Evolutionary conservation across 305 asterid genomes (phyloP), one percentile per base, ranked within the genome.

Genomic region (Solanum hybrid): DNA sequence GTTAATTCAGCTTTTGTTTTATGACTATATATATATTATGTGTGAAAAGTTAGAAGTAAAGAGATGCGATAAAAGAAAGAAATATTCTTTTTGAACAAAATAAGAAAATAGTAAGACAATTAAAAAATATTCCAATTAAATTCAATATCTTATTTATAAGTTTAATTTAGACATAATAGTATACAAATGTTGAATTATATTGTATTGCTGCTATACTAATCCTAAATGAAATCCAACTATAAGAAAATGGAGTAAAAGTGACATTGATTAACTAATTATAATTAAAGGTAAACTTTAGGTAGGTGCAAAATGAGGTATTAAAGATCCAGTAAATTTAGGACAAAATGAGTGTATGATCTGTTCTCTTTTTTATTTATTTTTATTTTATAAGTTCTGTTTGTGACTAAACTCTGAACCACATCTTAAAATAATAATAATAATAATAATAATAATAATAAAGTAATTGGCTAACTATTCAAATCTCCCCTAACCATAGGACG

Each of bases 261-360:
- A 14, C 24, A 10, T 26, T 15, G 37, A 79, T 37, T 83, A 78
- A 34, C 45, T 73, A 91, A 89, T 34, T 89, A 89, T 73, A 91
- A 87, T 31, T 90, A 90, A 77, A 80, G 90, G 81, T 87, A 61
- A 87, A 51, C 88, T 91, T 92, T 93, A 93, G 94, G 93, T 94
- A 93, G 98, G 96, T 94, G 89, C 89, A 93, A 95, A 93, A 95
- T 92, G 91, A 89, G 93, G 95, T 89, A 70, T 90, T 90, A 86
- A 90, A 72, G 73, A 87, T 85, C 88, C 17, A 85, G 78, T 92
- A 88, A 39, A 88, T 88, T 87, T 78, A 24, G 57, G 79, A 86
- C 91, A 86, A 88, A 89, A 87, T 87, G 81, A 87, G 94, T 80
- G 87, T 89, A 89, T 86, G 87, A 89, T 89, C 86, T 86, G 34